These are phyloP conservation scores for Lactarius quietus DNA, from an alignment of 768 basidiomycete genomes.

Conservation along the genomic window DNA sequence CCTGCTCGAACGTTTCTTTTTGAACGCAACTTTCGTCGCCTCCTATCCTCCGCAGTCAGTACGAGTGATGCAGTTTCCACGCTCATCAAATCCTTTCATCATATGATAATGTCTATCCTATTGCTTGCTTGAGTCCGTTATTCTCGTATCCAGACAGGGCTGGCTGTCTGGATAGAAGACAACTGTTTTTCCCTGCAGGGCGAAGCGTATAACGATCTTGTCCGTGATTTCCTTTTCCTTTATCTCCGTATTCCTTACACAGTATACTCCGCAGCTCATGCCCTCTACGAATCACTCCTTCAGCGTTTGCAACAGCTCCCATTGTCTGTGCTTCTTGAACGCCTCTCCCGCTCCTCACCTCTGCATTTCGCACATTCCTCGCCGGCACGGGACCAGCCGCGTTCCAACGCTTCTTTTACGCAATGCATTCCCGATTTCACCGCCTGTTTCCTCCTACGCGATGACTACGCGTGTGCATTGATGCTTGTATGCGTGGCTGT, in stretches of 20 bases:
- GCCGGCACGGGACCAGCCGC: constrained; percentile 12
- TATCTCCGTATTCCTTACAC: neutral
- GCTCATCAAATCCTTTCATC: constrained; percentile 3
- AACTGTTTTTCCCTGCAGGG: neutral
- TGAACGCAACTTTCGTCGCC: neutral
- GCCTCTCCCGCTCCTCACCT: constrained; percentile 9
- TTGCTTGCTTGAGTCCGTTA: constrained; percentile 2
- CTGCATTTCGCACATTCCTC: constrained; percentile 18
- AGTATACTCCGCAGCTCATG: constrained; percentile 8
- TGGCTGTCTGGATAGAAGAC: constrained; percentile 22
- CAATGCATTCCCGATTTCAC: constrained; percentile 6
- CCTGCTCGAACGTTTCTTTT: neutral
- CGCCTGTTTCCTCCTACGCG: neutral
- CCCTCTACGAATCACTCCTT: constrained; percentile 15
- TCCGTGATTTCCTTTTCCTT: constrained; percentile 2
- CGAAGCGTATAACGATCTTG: constrained; percentile 13
- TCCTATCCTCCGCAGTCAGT: constrained; percentile 15
- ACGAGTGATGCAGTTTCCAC: neutral
- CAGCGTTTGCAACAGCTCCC: constrained; percentile 9
- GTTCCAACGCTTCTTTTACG: constrained; percentile 10
- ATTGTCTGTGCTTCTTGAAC: neutral
- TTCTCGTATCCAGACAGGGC: constrained; percentile 2
- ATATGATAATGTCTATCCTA: constrained; percentile 1
- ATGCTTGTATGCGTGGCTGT: constrained; percentile 13
- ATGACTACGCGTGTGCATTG: constrained; percentile 16